Conservation (phyloP, 495 filamentous ascomycete genomes). For the Lophium mytilinum region DNA sequence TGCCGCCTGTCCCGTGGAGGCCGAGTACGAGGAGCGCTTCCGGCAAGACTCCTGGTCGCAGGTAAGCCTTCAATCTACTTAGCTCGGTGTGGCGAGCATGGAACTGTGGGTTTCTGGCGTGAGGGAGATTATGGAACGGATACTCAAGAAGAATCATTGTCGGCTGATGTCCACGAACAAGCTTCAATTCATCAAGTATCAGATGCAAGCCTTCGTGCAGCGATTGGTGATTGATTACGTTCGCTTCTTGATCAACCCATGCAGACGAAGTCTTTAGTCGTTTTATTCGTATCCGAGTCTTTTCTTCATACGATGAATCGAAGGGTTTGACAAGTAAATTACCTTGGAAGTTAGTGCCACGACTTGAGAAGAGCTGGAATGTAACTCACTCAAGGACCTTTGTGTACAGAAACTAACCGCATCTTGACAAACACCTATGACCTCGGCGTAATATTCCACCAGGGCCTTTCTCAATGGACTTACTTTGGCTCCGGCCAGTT, state of each 20-base stretch:
- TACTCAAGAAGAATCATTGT: neutral
- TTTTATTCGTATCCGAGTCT: no score
- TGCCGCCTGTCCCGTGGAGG: slow-evolving; percentile 33
- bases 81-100: neutral
- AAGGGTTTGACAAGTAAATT: no score
- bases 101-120: neutral
- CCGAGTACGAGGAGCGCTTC: slow-evolving; percentile 1
- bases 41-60: neutral
- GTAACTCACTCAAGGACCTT: no score
- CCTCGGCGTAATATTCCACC: no score
- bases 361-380: no score
- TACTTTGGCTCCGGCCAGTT: no score
- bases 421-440: no score
- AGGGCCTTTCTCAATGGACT: no score
- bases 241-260: neutral
- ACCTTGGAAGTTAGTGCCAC: no score
- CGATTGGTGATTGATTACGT: neutral
- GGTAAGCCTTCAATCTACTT: neutral
- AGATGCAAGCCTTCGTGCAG: neutral
- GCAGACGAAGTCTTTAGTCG: no score
- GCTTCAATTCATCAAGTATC: neutral
- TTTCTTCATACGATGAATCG: no score
- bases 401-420: no score
- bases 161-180: neutral
- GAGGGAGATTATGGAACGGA: neutral